These are phyloP conservation scores for Jamesozyma lodderae DNA, from an alignment of 805 yeast species.

Conservation along the genomic window DNA sequence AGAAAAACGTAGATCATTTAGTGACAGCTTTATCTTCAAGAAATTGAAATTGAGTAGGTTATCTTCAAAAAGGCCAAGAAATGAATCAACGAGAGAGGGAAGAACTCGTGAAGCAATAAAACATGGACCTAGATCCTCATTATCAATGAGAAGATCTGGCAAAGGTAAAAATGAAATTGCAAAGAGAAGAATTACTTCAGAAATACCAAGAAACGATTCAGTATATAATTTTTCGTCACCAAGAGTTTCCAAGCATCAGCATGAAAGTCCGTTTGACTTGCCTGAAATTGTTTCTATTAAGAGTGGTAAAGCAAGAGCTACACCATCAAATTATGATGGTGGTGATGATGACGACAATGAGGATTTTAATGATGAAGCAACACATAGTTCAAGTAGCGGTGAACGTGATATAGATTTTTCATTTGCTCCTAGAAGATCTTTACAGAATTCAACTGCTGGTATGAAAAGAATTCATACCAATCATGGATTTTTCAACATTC, in stretches of 20 bases:
- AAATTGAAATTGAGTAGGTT: not conserved
- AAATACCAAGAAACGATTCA: conserved; percentile 1
- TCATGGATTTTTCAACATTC: conserved; percentile 17
- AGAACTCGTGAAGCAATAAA: conserved; percentile 1
- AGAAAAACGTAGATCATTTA: not conserved
- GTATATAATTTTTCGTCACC: not conserved
- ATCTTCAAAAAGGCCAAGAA: not conserved
- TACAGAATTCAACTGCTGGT: conserved; percentile 18
- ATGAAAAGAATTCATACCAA: conserved; percentile 7
- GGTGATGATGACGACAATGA: not conserved
- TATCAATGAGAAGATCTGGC: conserved; percentile 9
- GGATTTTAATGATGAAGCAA: not conserved
- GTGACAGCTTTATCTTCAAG: not conserved
- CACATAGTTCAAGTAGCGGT: not conserved
- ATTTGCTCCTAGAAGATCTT: conserved; percentile 14
- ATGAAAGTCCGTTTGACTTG: conserved; percentile 10
- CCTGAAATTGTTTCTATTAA: conserved; percentile 23
- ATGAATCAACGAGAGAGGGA: not conserved
- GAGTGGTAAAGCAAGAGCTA: conserved; percentile 10
- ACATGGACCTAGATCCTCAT: conserved; percentile 5
- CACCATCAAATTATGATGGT: not conserved
- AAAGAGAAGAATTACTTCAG: conserved; percentile 13
- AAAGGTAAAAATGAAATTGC: conserved; percentile 16
- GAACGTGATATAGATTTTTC: conserved; percentile 6
- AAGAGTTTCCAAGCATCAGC: too few relatives aligned